A percentile compares a stretch with the other conserved stretches of the same genome.
Conservation (phyloP, 208 protist species). For the Acanthamoeba pearcei region DNA sequence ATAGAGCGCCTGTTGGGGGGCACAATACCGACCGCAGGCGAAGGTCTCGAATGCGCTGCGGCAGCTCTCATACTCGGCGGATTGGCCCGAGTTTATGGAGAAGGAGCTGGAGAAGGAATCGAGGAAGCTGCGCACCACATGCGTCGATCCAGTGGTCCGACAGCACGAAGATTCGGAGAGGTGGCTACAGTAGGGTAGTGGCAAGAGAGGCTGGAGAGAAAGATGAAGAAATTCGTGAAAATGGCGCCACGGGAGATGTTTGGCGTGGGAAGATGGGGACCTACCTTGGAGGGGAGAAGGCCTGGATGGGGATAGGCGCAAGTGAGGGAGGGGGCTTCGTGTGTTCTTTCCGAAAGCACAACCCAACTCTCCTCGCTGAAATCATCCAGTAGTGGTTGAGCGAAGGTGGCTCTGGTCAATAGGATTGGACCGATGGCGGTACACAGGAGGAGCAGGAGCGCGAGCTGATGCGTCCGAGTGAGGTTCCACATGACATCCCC, state of each 20-base stretch:
- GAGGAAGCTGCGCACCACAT: conserved; percentile 8
- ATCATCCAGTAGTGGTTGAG: background rate
- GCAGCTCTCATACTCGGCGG: background rate
- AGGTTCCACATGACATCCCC: conserved; percentile 67
- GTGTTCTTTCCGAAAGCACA: background rate
- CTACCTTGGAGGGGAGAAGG: background rate
- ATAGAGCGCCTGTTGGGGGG: conserved; percentile 43
- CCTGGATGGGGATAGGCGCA: background rate
- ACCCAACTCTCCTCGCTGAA: background rate
- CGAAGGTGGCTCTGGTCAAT: background rate
- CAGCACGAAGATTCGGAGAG: conserved; percentile 45
- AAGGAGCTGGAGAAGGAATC: background rate
- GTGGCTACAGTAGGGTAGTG: conserved; percentile 27
- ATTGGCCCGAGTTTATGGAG: too few relatives aligned
- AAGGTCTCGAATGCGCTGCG: conserved; percentile 30
- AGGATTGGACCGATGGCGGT: background rate
- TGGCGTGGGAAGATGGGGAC: background rate
- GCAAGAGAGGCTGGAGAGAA: conserved; percentile 23
- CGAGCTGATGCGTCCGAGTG: background rate
- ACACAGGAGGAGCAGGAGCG: background rate
- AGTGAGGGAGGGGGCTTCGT: background rate
- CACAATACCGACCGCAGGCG: conserved; percentile 67
- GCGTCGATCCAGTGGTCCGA: background rate
- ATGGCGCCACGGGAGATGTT: background rate
- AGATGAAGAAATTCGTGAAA: background rate